These are phyloP conservation scores for Zangia roseola DNA, from an alignment of 768 basidiomycete species.

Conservation along the genomic window DNA sequence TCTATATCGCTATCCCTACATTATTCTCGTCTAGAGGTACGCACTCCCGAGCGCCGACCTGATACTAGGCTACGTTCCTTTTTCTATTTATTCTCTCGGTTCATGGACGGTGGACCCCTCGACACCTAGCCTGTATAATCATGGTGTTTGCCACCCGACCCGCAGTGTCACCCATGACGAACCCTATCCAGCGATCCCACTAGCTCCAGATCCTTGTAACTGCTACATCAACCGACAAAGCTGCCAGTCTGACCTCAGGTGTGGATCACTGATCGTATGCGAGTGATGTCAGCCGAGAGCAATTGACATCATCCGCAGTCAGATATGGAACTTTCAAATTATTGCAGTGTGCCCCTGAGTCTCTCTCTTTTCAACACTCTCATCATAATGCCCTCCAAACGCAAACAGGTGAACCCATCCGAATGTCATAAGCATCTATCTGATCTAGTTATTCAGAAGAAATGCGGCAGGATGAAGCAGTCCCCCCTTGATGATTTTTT, in stretches of 20 bases:
- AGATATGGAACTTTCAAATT: too few species aligned
- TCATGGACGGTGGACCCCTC: conserved; percentile 7
- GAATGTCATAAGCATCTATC: background rate
- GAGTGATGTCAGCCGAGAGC: too few species aligned
- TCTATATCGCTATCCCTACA: conserved; percentile 9
- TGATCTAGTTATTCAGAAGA: background rate
- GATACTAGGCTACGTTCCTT: conserved; percentile 17
- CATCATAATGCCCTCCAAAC: background rate
- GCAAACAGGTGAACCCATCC: background rate
- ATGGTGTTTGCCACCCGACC: too few species aligned
- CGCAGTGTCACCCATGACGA: too few species aligned
- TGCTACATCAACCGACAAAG: too few species aligned
- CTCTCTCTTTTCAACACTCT: background rate
- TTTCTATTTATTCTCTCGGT: background rate
- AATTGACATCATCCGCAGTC: too few species aligned
- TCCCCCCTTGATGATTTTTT: conserved; percentile 6
- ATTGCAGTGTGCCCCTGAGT: too few species aligned
- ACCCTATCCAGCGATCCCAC: too few species aligned
- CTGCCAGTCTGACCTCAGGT: too few species aligned
- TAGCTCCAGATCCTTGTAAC: too few species aligned
- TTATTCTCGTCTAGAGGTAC: background rate
- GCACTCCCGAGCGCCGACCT: background rate
- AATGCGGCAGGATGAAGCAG: background rate
- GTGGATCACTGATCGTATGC: too few species aligned
- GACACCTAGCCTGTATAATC: too few species aligned